These are phyloP conservation scores for Trypanosoma brucei DNA, from an alignment of 208 protist genomes.

Conservation along the genomic window DNA sequence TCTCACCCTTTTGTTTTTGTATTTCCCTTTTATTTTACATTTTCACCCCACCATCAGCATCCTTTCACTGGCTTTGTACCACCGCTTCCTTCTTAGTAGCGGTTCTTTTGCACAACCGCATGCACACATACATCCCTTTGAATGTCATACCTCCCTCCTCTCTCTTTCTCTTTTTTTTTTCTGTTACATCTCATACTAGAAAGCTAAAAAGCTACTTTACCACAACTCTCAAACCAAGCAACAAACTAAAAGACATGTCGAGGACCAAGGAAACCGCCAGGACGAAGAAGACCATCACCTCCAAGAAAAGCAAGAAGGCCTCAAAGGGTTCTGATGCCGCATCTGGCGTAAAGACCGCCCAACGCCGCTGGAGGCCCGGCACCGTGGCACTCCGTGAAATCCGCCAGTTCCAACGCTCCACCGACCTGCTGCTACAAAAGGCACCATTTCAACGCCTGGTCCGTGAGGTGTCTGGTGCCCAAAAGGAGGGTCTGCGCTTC, in stretches of 20 bases:
- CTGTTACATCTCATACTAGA: neutral
- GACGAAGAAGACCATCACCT: constrained; percentile 95
- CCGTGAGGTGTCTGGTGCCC: constrained; percentile 9
- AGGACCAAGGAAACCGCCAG: constrained; percentile 97
- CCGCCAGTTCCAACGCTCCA: constrained; percentile 81
- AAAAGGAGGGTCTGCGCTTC: neutral
- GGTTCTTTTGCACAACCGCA: too few relatives aligned
- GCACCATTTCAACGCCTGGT: constrained; percentile 88
- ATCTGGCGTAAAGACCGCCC: constrained; percentile 96
- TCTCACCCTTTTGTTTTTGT: too few relatives aligned
- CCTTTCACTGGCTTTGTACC: too few relatives aligned
- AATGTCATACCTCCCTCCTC: too few relatives aligned
- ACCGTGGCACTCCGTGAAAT: constrained; percentile 98
- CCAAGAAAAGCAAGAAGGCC: constrained; percentile 96
- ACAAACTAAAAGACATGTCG: constrained; percentile 69
- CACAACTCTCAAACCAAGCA: neutral
- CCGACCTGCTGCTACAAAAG: constrained; percentile 87
- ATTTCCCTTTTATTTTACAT: too few relatives aligned
- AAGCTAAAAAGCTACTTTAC: neutral
- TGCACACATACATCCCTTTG: too few relatives aligned
- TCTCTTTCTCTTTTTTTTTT: too few relatives aligned
- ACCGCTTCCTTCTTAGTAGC: too few relatives aligned
- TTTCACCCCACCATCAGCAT: too few relatives aligned
- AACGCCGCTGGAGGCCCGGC: constrained; percentile 94
- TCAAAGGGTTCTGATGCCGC: constrained; percentile 83